These are phyloP conservation scores for Prunus kanzakura DNA, from an alignment of 306 rosid genomes.

Conservation along the genomic window DNA sequence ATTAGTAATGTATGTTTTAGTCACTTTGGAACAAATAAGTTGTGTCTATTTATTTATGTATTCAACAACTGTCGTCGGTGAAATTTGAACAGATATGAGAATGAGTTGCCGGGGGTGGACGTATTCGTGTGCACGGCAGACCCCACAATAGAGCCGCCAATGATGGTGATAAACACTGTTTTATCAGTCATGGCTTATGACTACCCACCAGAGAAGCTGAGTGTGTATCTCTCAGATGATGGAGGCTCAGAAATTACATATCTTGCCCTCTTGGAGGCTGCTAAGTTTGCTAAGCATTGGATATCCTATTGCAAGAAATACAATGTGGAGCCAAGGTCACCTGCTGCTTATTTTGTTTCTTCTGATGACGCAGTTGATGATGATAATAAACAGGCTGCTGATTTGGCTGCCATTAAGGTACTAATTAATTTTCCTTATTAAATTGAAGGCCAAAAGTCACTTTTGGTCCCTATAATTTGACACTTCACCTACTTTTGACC, in stretches of 20 bases:
- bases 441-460: too few relatives aligned
- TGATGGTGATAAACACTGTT: constrained; percentile 75
- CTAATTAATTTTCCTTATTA: neutral
- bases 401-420: constrained; percentile 43
- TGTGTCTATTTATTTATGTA: too few relatives aligned
- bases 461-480: too few relatives aligned
- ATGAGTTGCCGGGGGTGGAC: constrained; percentile 59
- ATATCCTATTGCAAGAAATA: constrained; percentile 65
- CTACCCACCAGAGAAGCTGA: constrained; percentile 65
- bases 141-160: constrained; percentile 63
- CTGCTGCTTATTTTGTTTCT: constrained; percentile 56
- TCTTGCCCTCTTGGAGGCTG: constrained; percentile 62
- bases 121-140: constrained; percentile 89
- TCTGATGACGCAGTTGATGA: neutral
- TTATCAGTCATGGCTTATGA: constrained; percentile 76
- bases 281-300: constrained; percentile 79
- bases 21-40: too few relatives aligned
- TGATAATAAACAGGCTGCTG: neutral
- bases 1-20: neutral
- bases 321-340: constrained; percentile 67
- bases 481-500: too few relatives aligned
- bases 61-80: neutral
- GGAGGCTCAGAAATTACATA: constrained; percentile 65
- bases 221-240: constrained; percentile 80
- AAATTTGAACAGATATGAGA: constrained; percentile 41